Conservation (phyloP, 2,329 filamentous ascomycete genomes). For the Fusarium napiforme region DNA sequence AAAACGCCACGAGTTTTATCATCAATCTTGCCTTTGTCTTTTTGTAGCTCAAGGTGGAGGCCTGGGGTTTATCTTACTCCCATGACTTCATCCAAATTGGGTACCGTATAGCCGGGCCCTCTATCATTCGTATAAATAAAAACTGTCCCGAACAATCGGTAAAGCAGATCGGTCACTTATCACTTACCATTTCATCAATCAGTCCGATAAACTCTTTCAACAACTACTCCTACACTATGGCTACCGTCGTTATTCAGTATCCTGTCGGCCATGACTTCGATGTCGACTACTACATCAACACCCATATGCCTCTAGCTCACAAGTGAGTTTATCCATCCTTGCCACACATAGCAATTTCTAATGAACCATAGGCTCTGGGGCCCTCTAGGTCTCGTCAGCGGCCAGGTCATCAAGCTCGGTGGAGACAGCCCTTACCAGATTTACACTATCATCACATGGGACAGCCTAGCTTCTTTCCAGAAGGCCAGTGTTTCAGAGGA, state of each 20-base stretch:
- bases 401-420: conserved; percentile 2
- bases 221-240: neutral
- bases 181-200: neutral
- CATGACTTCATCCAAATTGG: neutral
- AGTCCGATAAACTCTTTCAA: neutral
- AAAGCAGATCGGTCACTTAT: neutral
- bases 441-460: conserved; percentile 5
- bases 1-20: fast-evolving
- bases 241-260: conserved; percentile 14
- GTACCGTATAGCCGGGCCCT: neutral
- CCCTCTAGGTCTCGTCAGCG: neutral
- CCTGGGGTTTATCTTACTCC: neutral
- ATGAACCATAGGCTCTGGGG: neutral
- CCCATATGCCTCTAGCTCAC: conserved; percentile 1
- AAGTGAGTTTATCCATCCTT: neutral
- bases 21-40: neutral
- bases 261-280: conserved; percentile 21
- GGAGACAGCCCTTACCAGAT: conserved; percentile 13
- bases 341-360: fast-evolving
- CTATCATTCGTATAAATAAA: neutral
- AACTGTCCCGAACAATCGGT: neutral
- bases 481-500: conserved; percentile 1
- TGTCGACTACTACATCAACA: conserved; percentile 19
- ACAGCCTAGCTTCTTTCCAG: conserved; percentile 17
- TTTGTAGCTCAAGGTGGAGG: neutral